Conservation (phyloP, 2,329 filamentous ascomycete species). For the Phaeophleospora eucalypticola region DNA sequence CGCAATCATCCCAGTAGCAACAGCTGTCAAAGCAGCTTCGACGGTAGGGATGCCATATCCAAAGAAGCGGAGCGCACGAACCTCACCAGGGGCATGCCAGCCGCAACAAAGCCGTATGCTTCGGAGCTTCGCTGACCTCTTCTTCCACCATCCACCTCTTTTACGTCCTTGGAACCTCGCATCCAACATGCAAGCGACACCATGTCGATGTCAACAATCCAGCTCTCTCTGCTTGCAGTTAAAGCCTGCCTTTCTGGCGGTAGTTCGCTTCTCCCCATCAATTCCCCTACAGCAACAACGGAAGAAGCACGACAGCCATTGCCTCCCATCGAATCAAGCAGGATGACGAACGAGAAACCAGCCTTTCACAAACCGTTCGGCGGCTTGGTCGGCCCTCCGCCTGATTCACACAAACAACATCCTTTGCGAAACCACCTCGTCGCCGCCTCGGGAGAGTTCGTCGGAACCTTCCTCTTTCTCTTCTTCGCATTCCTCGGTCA, state of each 20-base stretch:
- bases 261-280: not conserved
- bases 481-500: conserved; percentile 9
- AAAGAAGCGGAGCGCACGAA: not conserved
- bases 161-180: not conserved
- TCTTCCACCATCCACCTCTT: not conserved
- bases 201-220: not conserved
- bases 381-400: not conserved
- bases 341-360: not conserved
- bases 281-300: not conserved
- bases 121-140: not conserved
- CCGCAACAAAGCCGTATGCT: not conserved
- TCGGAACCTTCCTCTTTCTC: conserved; percentile 8
- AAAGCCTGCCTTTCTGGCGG: not conserved
- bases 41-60: not conserved
- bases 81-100: not conserved
- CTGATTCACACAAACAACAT: not conserved
- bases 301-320: not conserved
- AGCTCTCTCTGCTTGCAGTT: not conserved
- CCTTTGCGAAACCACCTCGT: conserved; percentile 3
- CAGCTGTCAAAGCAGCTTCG: not conserved
- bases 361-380: not conserved
- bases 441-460: conserved; percentile 9
- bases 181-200: not conserved
- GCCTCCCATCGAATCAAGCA: not conserved
- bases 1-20: not conserved